Evolutionary conservation across 768 basidiomycete genomes (phyloP).

Genomic region (Podaxis pistillaris): DNA sequence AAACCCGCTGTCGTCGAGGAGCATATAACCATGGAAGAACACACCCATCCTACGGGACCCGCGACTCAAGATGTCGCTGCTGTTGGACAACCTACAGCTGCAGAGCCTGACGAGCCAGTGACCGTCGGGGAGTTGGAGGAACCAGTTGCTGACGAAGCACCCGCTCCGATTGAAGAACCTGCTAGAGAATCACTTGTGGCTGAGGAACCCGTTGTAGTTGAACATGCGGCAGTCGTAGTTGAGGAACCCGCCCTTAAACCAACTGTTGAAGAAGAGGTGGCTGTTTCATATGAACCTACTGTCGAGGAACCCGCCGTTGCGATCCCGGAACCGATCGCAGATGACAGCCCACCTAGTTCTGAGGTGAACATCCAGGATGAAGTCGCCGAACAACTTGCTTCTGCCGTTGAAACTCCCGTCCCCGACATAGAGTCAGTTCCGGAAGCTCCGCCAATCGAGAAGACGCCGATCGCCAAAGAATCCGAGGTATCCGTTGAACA

Average conservation of each 20-base stretch:
- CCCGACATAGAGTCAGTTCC: neutral
- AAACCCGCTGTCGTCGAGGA: neutral
- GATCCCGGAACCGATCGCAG: constrained; percentile 5
- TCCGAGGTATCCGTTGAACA: neutral
- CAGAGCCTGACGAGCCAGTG: neutral
- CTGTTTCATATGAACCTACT: neutral
- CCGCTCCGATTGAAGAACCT: constrained; percentile 3
- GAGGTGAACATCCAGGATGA: neutral
- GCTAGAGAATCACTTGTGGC: constrained; percentile 13
- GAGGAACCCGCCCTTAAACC: neutral
- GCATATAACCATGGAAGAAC: neutral
- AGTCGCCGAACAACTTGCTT: neutral
- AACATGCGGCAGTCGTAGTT: neutral
- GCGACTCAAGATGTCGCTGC: neutral
- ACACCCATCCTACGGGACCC: too few relatives aligned
- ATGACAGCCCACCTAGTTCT: neutral
- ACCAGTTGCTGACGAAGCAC: too few relatives aligned
- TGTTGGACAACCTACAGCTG: neutral
- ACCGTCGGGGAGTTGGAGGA: too few relatives aligned
- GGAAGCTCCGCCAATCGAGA: constrained; percentile 3
- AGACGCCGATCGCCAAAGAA: constrained; percentile 3
- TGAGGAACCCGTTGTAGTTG: neutral
- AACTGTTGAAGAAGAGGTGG: neutral
- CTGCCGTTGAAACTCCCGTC: neutral
- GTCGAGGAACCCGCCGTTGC: neutral